phyloP scores from a whole-genome alignment of 192 early-diverging fungal genomes.

The Umbelopsis isabellina region DNA sequence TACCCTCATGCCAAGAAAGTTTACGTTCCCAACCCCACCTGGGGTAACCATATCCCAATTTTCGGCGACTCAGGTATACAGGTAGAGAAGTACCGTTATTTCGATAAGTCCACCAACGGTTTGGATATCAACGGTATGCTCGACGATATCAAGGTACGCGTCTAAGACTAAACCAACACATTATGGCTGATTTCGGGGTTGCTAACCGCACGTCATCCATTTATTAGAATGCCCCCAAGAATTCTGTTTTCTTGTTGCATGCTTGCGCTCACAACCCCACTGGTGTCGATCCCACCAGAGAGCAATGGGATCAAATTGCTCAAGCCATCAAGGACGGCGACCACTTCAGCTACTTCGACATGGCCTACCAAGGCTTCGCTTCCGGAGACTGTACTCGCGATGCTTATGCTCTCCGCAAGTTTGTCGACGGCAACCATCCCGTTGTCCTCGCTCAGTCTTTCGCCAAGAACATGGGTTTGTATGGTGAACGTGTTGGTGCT shows the following conservation, averaged over 20 bases:
- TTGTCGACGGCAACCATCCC: conserved; percentile 78
- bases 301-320: conserved; percentile 92
- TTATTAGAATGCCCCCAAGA: conserved; percentile 73
- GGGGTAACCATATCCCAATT: conserved; percentile 97
- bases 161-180: neutral
- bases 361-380: conserved; percentile 99
- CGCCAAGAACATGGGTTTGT: conserved; percentile 99
- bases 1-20: conserved; percentile 84
- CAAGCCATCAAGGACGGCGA: conserved; percentile 72
- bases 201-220: neutral
- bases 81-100: conserved; percentile 92
- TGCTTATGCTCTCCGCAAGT: conserved; percentile 92
- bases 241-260: conserved; percentile 91
- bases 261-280: conserved; percentile 99
- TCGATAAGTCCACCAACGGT: conserved; percentile 89
- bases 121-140: conserved; percentile 92
- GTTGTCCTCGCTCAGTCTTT: conserved; percentile 93
- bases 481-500: conserved; percentile 95
- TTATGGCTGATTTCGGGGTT: neutral
- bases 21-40: conserved; percentile 91
- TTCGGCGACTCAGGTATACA: conserved; percentile 89
- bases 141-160: conserved; percentile 78
- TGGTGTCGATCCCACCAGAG: conserved; percentile 93
- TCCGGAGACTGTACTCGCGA: conserved; percentile 88
- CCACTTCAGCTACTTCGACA: conserved; percentile 97